Evolutionary conservation across 768 basidiomycete species (phyloP).

Genomic region (Boletus sensibilis): DNA sequence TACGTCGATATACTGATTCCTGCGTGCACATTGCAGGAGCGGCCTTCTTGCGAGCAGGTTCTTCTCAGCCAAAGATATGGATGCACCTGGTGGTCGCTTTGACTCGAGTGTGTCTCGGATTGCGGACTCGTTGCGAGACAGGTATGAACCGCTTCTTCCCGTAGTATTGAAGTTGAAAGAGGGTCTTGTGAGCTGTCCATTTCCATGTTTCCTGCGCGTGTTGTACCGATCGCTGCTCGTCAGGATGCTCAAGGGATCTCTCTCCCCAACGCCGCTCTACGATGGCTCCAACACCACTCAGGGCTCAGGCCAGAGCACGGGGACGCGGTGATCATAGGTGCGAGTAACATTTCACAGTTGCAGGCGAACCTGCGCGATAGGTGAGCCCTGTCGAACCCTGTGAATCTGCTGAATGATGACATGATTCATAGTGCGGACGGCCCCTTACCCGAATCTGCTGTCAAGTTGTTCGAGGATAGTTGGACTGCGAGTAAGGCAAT

Average conservation of each 20-base stretch:
- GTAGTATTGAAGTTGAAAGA: conserved; percentile 1
- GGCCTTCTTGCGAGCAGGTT: not conserved
- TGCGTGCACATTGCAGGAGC: not conserved
- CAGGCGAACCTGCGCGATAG: not conserved
- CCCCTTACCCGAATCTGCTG: not conserved
- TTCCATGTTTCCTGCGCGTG: too few relatives aligned
- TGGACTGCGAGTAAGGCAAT: not conserved
- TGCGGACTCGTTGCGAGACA: not conserved
- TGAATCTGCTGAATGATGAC: not conserved
- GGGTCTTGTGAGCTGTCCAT: not conserved
- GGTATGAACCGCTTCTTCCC: conserved; percentile 3
- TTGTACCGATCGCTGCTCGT: not conserved
- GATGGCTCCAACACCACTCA: not conserved
- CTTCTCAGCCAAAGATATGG: not conserved
- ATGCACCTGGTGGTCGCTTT: not conserved
- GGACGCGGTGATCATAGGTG: not conserved
- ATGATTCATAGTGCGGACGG: not conserved
- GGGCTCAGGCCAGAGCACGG: not conserved
- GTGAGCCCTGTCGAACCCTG: not conserved
- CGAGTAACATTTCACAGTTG: not conserved
- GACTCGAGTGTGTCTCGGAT: not conserved
- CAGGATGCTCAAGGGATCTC: not conserved
- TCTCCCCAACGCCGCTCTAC: not conserved
- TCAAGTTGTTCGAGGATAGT: not conserved
- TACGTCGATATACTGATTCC: not conserved